These are phyloP conservation scores for Parathielavia appendiculata DNA, from an alignment of 495 filamentous ascomycete species.

Conservation along the genomic window DNA sequence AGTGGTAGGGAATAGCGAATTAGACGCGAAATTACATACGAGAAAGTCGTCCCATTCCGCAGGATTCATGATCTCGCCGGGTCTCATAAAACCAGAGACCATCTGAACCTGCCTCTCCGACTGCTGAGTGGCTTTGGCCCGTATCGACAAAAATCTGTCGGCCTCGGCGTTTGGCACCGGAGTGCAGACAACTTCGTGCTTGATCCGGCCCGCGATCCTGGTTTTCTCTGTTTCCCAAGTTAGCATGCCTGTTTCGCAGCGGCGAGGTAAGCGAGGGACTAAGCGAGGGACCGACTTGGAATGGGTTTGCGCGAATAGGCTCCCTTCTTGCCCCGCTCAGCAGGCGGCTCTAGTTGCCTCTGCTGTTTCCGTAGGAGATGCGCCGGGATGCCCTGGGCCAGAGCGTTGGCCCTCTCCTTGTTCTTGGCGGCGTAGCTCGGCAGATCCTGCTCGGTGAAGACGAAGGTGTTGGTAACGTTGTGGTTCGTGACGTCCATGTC, in stretches of 20 bases:
- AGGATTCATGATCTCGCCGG: constrained; percentile 40
- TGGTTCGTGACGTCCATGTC: constrained; percentile 60
- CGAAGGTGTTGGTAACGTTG: constrained; percentile 68
- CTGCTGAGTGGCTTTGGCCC: constrained; percentile 58
- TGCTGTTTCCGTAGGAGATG: constrained; percentile 44
- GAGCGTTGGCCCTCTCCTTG: constrained; percentile 45
- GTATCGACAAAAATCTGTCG: constrained; percentile 52
- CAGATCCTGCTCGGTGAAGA: constrained; percentile 89
- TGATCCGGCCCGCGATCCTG: constrained; percentile 62
- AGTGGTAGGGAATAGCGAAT: constrained; percentile 13
- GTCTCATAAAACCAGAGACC: constrained; percentile 31
- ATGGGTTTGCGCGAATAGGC: constrained; percentile 71
- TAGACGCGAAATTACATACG: constrained; percentile 38
- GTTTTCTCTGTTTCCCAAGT: constrained; percentile 62
- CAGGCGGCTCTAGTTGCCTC: constrained; percentile 35
- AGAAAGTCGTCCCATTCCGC: constrained; percentile 52
- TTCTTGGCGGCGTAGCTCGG: constrained; percentile 65
- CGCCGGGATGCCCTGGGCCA: constrained; percentile 46
- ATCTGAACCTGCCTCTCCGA: constrained; percentile 54
- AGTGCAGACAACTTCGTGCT: constrained; percentile 70
- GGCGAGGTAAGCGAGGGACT: neutral
- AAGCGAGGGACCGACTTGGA: constrained; percentile 59
- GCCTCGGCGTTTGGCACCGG: constrained; percentile 73
- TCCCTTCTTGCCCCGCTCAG: constrained; percentile 54
- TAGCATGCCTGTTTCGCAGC: neutral